These are phyloP conservation scores for Ambrosia artemisiifolia DNA, from an alignment of 129 eudicot genomes.

Conservation along the genomic window DNA sequence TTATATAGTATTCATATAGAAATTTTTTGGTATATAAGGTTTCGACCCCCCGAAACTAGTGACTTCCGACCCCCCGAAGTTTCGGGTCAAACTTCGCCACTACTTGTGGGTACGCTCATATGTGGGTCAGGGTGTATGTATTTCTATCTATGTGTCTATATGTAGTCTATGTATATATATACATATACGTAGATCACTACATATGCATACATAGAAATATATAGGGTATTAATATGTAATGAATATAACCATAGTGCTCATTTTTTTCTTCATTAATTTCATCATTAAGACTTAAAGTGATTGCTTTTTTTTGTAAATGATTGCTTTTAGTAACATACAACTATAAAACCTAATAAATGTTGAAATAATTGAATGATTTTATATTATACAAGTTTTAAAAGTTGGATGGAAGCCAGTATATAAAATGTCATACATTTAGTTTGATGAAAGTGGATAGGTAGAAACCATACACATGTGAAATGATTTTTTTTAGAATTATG, in stretches of 20 bases:
- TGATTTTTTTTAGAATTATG: not conserved
- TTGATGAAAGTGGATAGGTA: not conserved
- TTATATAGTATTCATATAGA: too few species aligned
- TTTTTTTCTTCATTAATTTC: not conserved
- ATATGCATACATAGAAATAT: too few species aligned
- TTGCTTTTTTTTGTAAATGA: not conserved
- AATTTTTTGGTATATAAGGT: too few species aligned
- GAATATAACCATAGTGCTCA: not conserved
- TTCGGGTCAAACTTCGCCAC: too few species aligned
- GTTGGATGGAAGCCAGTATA: too few species aligned
- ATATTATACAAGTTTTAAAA: too few species aligned
- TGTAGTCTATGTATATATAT: not conserved
- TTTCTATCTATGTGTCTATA: too few species aligned
- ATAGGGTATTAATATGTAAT: not conserved
- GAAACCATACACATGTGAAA: not conserved
- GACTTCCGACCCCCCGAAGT: too few species aligned
- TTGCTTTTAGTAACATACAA: not conserved
- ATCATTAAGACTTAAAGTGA: not conserved
- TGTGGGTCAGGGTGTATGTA: too few species aligned
- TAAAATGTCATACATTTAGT: not conserved
- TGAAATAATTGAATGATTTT: not conserved
- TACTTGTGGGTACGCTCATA: too few species aligned
- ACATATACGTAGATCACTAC: not conserved
- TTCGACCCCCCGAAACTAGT: too few species aligned
- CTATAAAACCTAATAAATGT: not conserved